Percentiles rank a stretch among this genome's conserved stretches.
Evolutionary conservation across 345 rosid genomes (phyloP).

Genomic region (Eucalyptus erythrocorys): DNA sequence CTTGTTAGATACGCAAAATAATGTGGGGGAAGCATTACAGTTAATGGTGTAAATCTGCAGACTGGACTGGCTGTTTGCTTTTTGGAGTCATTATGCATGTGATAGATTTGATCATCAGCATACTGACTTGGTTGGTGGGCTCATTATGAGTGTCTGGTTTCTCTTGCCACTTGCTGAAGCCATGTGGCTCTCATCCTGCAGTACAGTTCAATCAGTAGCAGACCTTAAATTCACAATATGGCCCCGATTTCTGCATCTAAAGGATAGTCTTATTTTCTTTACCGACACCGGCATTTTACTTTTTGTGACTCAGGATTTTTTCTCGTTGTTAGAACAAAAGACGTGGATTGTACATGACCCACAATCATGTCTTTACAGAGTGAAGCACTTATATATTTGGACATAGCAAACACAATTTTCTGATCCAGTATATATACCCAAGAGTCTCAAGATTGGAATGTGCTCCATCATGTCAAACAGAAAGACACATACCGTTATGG

Average conservation of each 20-base stretch:
- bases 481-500: neutral
- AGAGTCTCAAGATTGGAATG: neutral
- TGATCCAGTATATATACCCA: neutral
- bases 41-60: neutral
- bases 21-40: neutral
- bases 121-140: constrained; percentile 21
- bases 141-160: constrained; percentile 3
- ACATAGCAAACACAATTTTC: neutral
- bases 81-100: neutral
- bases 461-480: neutral
- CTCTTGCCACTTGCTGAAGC: neutral
- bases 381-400: neutral
- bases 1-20: neutral
- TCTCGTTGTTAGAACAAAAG: neutral
- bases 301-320: neutral
- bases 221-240: constrained; percentile 1
- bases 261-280: neutral
- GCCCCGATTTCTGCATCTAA: constrained; percentile 9
- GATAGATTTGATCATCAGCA: neutral
- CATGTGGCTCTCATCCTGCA: constrained; percentile 9
- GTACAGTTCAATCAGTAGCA: constrained; percentile 1
- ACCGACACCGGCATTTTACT: neutral
- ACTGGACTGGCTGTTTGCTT: neutral
- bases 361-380: neutral
- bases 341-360: neutral